Conservation (phyloP, 2,329 filamentous ascomycete genomes). For the Colletotrichum sansevieriae region DNA sequence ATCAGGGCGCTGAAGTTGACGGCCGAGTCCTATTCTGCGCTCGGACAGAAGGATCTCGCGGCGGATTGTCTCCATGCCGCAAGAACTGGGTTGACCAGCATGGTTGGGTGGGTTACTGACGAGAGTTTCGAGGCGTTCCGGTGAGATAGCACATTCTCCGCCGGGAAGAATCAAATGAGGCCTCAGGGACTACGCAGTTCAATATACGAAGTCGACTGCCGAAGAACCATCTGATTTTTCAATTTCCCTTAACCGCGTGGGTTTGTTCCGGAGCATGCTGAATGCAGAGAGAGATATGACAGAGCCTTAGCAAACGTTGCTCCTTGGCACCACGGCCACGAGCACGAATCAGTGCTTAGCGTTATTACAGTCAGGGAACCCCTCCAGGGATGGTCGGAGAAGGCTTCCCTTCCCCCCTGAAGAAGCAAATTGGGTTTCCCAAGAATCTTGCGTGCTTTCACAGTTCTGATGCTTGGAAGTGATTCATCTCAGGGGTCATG, state of each 20-base stretch:
- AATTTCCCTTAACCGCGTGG: background rate
- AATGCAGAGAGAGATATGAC: conserved; percentile 1
- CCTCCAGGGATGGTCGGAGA: too few species aligned
- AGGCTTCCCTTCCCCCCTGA: too few species aligned
- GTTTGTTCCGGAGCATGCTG: background rate
- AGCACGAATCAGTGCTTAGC: conserved; percentile 29
- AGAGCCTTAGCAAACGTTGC: conserved; percentile 20
- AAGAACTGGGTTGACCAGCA: conserved; percentile 48
- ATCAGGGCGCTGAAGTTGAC: conserved; percentile 49
- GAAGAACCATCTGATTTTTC: background rate
- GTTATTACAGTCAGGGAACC: conserved; percentile 3
- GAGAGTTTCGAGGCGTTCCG: conserved; percentile 36
- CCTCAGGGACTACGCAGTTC: background rate
- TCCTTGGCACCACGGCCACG: conserved; percentile 26
- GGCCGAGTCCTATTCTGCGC: conserved; percentile 47
- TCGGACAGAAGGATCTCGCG: conserved; percentile 47
- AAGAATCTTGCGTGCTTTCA: too few species aligned
- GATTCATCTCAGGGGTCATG: too few species aligned
- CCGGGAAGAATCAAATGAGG: background rate
- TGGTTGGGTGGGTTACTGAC: conserved; percentile 51
- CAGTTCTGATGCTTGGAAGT: too few species aligned
- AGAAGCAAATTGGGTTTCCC: too few species aligned
- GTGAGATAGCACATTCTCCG: too few species aligned
- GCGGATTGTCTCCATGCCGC: conserved; percentile 47
- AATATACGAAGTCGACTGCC: background rate